Conservation (phyloP, 305 asterid species). For the Fraxinus latifolia region DNA sequence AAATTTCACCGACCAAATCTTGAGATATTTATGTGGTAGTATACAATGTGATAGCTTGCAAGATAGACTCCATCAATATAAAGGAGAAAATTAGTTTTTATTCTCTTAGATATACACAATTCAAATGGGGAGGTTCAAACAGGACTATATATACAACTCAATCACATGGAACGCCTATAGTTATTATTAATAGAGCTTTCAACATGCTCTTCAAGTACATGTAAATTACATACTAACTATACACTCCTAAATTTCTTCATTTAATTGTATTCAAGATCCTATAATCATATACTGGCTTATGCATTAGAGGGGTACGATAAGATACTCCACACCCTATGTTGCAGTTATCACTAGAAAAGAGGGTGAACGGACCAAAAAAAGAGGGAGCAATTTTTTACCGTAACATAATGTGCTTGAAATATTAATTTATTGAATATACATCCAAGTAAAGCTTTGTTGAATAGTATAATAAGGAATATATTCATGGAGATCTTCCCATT, state of each 20-base stretch:
- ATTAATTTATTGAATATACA: neutral
- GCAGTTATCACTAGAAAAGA: neutral
- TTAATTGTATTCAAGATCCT: neutral
- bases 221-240: neutral
- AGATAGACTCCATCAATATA: neutral
- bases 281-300: neutral
- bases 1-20: neutral
- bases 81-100: neutral
- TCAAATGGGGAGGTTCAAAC: neutral
- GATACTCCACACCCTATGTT: neutral
- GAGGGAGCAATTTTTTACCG: neutral
- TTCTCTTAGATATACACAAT: neutral
- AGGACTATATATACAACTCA: neutral
- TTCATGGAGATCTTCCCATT: neutral
- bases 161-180: neutral
- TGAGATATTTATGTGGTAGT: neutral
- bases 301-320: neutral
- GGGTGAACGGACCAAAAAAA: neutral
- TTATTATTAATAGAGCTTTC: neutral
- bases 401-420: neutral
- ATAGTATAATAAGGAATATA: neutral
- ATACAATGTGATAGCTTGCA: neutral
- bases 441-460: neutral
- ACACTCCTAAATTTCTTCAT: neutral
- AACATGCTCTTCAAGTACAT: neutral